phyloP scores from a whole-genome alignment of 257 asterid species.

The Lycium ferocissimum region DNA sequence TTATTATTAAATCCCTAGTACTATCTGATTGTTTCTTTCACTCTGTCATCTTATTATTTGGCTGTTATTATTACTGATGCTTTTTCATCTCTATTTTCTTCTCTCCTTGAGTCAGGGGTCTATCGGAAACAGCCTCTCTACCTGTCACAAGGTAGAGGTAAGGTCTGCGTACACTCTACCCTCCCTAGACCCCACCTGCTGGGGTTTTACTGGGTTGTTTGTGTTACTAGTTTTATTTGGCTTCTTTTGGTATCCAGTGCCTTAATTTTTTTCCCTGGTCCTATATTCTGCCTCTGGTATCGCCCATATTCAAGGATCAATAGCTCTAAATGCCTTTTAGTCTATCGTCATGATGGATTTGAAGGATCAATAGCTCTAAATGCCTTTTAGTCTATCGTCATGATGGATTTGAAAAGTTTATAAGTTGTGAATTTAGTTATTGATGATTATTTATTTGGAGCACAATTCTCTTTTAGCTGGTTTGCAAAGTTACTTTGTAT shows the following conservation, averaged over 20 bases:
- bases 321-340: slow-evolving; percentile 19
- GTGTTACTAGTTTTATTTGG: neutral
- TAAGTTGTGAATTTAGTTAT: neutral
- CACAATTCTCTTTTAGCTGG: neutral
- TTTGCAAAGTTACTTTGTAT: neutral
- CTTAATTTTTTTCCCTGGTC: neutral
- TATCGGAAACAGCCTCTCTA: too few relatives aligned
- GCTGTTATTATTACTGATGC: too few relatives aligned
- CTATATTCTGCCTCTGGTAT: neutral
- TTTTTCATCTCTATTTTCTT: too few relatives aligned
- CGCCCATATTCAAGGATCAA: neutral
- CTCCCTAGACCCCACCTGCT: too few relatives aligned
- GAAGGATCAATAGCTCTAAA: slow-evolving; percentile 15
- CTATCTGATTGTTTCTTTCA: too few relatives aligned
- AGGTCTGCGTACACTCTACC: too few relatives aligned
- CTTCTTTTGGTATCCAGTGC: slow-evolving; percentile 6
- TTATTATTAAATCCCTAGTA: too few relatives aligned
- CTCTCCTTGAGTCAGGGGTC: too few relatives aligned
- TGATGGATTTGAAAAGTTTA: neutral
- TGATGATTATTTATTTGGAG: neutral
- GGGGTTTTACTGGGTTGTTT: too few relatives aligned
- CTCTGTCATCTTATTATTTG: too few relatives aligned
- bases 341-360: neutral
- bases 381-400: slow-evolving; percentile 3
- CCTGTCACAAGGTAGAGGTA: too few relatives aligned